phyloP scores from a whole-genome alignment of 2,329 filamentous ascomycete genomes.

The Phaeosphaeriaceae sp. region DNA sequence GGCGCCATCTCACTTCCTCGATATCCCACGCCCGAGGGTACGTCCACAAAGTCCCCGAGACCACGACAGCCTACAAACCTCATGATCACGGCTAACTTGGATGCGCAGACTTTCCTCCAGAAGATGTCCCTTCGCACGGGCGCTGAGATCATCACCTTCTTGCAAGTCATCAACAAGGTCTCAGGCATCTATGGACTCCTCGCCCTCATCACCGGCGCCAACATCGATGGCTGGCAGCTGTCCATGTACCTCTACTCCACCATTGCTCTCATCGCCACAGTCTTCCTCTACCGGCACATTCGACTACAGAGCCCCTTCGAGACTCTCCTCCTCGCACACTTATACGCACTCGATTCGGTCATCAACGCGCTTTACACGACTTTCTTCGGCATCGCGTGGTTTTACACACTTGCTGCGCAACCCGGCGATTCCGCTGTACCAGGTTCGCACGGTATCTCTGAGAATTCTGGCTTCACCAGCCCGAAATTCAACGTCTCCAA shows the following conservation, averaged over 20 bases:
- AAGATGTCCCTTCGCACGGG: conserved; percentile 86
- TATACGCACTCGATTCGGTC: conserved; percentile 82
- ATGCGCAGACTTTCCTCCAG: conserved; percentile 77
- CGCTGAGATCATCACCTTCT: conserved; percentile 81
- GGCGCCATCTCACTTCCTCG: conserved; percentile 42
- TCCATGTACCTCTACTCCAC: conserved; percentile 93
- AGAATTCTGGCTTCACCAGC: conserved; percentile 70
- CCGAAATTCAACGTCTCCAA: conserved; percentile 67
- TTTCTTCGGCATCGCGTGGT: conserved; percentile 85
- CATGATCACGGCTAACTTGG: conserved; percentile 21
- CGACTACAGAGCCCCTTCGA: conserved; percentile 79
- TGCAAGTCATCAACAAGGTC: conserved; percentile 89
- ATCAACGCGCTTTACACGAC: conserved; percentile 84
- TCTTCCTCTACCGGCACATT: conserved; percentile 79
- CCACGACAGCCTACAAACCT: background rate
- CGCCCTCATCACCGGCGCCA: conserved; percentile 84
- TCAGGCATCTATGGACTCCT: conserved; percentile 90
- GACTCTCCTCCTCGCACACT: conserved; percentile 80
- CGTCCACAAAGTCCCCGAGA: conserved; percentile 18
- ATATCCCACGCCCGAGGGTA: conserved; percentile 50
- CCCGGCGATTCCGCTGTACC: conserved; percentile 50
- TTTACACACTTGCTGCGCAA: conserved; percentile 72
- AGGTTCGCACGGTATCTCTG: conserved; percentile 63
- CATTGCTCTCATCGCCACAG: conserved; percentile 70
- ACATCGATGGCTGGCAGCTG: conserved; percentile 81